These are phyloP conservation scores for Myrmaecium sp. DNA, from an alignment of 2,329 filamentous ascomycete species.

Conservation along the genomic window DNA sequence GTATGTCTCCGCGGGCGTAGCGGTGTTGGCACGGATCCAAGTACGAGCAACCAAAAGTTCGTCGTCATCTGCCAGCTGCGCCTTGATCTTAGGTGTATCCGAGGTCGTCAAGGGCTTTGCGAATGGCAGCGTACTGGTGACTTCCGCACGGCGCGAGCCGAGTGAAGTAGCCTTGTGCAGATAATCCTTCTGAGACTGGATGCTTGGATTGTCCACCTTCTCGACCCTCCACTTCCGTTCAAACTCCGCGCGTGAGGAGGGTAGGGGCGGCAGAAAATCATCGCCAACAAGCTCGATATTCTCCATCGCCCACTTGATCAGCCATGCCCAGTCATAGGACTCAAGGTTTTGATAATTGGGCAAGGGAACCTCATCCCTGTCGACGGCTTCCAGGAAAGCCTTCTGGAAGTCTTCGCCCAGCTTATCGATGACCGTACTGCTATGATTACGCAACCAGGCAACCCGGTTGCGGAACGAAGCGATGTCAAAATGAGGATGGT, in stretches of 20 bases:
- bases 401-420: conserved; percentile 48
- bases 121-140: too few relatives aligned
- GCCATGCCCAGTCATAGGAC: conserved; percentile 49
- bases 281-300: conserved; percentile 11
- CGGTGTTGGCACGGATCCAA: conserved; percentile 28
- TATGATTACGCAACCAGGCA: conserved; percentile 17
- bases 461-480: conserved; percentile 20
- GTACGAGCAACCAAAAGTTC: too few relatives aligned
- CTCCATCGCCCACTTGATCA: conserved; percentile 50
- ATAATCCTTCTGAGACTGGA: conserved; percentile 43
- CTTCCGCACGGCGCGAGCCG: too few relatives aligned
- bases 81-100: too few relatives aligned
- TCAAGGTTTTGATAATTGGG: conserved; percentile 47
- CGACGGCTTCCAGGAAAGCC: conserved; percentile 49
- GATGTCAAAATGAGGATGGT: conserved; percentile 17
- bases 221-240: conserved; percentile 27
- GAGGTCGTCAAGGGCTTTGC: too few relatives aligned
- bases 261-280: conserved; percentile 4
- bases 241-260: conserved; percentile 20
- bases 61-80: too few relatives aligned
- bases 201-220: conserved; percentile 16
- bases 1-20: conserved; percentile 24
- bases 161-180: conserved; percentile 26
- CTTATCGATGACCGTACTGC: conserved; percentile 32
- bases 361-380: conserved; percentile 39